These are phyloP conservation scores for Yamadazyma taylorii DNA, from an alignment of 1,139 yeast genomes.

Conservation along the genomic window DNA sequence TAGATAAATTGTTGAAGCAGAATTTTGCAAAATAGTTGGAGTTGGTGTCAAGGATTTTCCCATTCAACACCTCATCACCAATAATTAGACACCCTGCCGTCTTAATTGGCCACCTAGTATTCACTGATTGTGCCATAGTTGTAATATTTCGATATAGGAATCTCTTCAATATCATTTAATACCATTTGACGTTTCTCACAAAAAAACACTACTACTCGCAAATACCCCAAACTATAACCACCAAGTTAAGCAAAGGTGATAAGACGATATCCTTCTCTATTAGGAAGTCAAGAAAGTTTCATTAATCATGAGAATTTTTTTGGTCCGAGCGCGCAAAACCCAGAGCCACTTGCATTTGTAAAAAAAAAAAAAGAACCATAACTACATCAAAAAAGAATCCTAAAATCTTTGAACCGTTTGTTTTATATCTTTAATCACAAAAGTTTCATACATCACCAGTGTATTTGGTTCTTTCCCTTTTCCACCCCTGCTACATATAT, in stretches of 20 bases:
- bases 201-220: too few species aligned
- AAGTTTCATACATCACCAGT: too few species aligned
- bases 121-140: too few species aligned
- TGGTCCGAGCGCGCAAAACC: not conserved
- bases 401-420: too few species aligned
- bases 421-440: too few species aligned
- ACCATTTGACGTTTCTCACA: not conserved
- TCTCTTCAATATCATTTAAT: not conserved
- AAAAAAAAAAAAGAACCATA: too few species aligned
- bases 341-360: not conserved
- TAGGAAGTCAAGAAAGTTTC: not conserved
- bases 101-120: constrained; percentile 11
- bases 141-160: not conserved
- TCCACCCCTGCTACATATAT: too few species aligned
- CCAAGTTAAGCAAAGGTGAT: too few species aligned
- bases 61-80: constrained; percentile 86
- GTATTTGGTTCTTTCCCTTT: too few species aligned
- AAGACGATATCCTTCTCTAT: not conserved
- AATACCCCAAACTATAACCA: too few species aligned
- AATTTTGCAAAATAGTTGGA: constrained; percentile 67
- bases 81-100: constrained; percentile 58
- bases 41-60: constrained; percentile 82
- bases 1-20: constrained; percentile 52
- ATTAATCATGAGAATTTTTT: not conserved
- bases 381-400: too few species aligned